A percentile compares a stretch with the other conserved stretches of the same genome.
phyloP scores from a whole-genome alignment of 306 rosid genomes.

The Rosa multiflora region DNA sequence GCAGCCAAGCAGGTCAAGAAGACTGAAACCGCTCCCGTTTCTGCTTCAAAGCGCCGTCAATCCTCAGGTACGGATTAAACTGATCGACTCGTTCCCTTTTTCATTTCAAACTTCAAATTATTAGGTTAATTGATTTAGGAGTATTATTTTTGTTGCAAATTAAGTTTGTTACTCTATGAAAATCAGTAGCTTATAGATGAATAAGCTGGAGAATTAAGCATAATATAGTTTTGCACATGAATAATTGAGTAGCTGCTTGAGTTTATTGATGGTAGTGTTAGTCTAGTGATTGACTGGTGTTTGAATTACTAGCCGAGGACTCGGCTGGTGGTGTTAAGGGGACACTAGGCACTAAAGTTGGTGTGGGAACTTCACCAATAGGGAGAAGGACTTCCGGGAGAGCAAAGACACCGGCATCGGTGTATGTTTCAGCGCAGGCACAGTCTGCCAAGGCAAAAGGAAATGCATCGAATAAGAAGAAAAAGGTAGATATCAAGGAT shows the following conservation, averaged over 20 bases:
- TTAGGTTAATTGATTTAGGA: neutral
- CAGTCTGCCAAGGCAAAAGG: slow-evolving; percentile 28
- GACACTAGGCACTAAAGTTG: slow-evolving; percentile 23
- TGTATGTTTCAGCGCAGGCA: slow-evolving; percentile 17
- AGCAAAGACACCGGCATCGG: slow-evolving; percentile 21
- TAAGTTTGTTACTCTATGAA: neutral
- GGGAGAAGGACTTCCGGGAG: slow-evolving; percentile 34
- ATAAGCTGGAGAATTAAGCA: neutral
- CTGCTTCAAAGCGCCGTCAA: slow-evolving; percentile 33
- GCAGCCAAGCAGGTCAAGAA: slow-evolving; percentile 43
- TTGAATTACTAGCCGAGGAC: slow-evolving; percentile 26
- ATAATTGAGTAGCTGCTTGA: neutral
- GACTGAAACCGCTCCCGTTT: slow-evolving; percentile 40
- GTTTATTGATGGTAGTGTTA: neutral
- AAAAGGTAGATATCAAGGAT: slow-evolving; percentile 18
- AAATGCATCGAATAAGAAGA: slow-evolving; percentile 42
- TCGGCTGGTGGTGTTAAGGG: slow-evolving; percentile 25
- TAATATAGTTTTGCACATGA: neutral
- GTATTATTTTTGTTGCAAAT: neutral
- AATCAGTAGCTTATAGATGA: neutral
- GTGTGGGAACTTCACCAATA: slow-evolving; percentile 25
- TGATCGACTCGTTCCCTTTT: neutral
- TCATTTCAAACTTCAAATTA: neutral
- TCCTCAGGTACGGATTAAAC: slow-evolving; percentile 36
- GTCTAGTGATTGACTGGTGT: neutral